Evolutionary conservation across 2,329 filamentous ascomycete species (phyloP).

Genomic region (Clonostachys chloroleuca): DNA sequence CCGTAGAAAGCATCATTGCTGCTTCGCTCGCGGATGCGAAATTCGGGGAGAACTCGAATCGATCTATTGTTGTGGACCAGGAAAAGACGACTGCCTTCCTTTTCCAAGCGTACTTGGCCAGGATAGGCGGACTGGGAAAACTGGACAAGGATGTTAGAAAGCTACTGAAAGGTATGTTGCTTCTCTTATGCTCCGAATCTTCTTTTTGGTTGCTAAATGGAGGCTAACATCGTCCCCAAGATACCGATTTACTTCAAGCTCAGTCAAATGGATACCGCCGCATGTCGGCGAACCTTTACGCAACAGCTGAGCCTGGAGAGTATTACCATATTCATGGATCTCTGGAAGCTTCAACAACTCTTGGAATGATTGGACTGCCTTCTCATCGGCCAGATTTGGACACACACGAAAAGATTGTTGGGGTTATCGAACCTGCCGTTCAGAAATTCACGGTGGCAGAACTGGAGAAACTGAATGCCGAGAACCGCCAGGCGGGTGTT

Average conservation of each 20-base stretch:
- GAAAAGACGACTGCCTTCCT: constrained; percentile 38
- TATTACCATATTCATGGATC: constrained; percentile 77
- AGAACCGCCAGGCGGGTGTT: constrained; percentile 54
- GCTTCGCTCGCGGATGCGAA: constrained; percentile 20
- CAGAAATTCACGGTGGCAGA: constrained; percentile 47
- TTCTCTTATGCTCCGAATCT: not conserved
- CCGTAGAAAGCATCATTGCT: constrained; percentile 29
- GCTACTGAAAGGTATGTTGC: constrained; percentile 18
- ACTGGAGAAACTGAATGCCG: constrained; percentile 53
- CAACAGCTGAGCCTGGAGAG: constrained; percentile 59
- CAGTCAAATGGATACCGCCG: constrained; percentile 69
- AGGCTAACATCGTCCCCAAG: constrained; percentile 26
- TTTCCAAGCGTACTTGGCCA: constrained; percentile 26
- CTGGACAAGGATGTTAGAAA: constrained; percentile 24
- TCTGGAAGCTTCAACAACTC: constrained; percentile 63
- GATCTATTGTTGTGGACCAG: constrained; percentile 20
- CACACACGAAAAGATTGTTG: constrained; percentile 54
- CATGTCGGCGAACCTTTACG: constrained; percentile 68
- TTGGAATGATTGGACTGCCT: constrained; percentile 66
- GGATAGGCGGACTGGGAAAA: constrained; percentile 29
- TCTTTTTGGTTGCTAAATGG: not conserved
- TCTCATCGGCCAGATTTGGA: constrained; percentile 56
- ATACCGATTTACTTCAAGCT: constrained; percentile 67
- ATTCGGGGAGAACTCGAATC: constrained; percentile 4
- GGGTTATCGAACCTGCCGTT: constrained; percentile 55